Percentiles rank a stretch among this genome's conserved stretches.
Conservation (phyloP, 139 green algal genomes). For the Micromonas commoda region DNA sequence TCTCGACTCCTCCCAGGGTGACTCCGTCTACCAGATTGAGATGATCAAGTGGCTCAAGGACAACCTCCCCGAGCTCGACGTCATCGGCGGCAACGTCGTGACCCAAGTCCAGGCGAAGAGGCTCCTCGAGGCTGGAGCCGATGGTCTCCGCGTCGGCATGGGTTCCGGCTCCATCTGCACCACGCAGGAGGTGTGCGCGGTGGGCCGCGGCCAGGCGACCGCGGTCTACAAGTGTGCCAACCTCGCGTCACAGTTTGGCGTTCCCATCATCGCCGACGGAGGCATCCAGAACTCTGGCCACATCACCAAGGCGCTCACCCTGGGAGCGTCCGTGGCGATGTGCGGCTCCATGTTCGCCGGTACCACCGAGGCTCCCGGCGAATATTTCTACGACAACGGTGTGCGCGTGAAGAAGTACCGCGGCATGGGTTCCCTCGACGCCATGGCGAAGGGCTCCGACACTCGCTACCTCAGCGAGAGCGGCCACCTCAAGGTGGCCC, state of each 20-base stretch:
- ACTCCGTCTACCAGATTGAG: conserved; percentile 76
- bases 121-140: conserved; percentile 79
- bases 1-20: conserved; percentile 61
- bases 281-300: conserved; percentile 94
- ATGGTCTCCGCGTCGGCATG: conserved; percentile 93
- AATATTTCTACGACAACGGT: conserved; percentile 51
- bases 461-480: conserved; percentile 84
- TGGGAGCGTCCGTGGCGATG: conserved; percentile 93
- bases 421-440: conserved; percentile 91
- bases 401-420: conserved; percentile 87
- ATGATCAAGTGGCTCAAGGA: conserved; percentile 91
- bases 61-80: conserved; percentile 73
- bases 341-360: conserved; percentile 92
- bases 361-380: conserved; percentile 81
- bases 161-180: conserved; percentile 97
- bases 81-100: conserved; percentile 94
- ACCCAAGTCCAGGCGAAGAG: conserved; percentile 55
- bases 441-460: conserved; percentile 92
- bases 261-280: conserved; percentile 93
- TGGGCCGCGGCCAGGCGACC: conserved; percentile 90
- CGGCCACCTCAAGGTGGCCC: conserved; percentile 87
- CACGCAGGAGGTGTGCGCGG: conserved; percentile 96
- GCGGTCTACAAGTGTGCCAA: conserved; percentile 76
- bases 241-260: conserved; percentile 51
- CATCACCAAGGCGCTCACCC: conserved; percentile 85